These are phyloP conservation scores for Pseudocercospora ulei DNA, from an alignment of 2,329 filamentous ascomycete species.

Conservation along the genomic window DNA sequence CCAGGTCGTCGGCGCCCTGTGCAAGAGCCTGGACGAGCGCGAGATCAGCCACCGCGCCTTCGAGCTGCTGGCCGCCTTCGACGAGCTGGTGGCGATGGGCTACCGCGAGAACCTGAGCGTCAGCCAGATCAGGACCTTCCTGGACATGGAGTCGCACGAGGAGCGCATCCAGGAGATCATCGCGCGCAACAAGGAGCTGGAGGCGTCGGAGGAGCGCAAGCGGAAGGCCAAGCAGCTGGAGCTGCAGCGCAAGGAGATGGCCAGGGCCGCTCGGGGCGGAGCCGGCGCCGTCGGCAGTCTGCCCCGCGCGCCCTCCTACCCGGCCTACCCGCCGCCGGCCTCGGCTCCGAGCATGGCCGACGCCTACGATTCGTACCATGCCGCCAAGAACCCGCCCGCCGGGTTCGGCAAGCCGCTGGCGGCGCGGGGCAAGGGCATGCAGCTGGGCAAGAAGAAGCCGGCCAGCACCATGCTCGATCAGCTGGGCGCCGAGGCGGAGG, in stretches of 20 bases:
- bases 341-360: constrained; percentile 66
- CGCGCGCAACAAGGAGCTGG: constrained; percentile 90
- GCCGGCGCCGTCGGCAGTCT: constrained; percentile 39
- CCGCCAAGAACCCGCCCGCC: constrained; percentile 92
- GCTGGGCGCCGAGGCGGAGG: constrained; percentile 78
- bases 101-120: constrained; percentile 95
- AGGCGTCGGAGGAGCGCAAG: constrained; percentile 96
- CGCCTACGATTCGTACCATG: constrained; percentile 88
- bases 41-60: constrained; percentile 94
- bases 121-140: constrained; percentile 95
- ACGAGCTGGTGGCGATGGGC: constrained; percentile 89
- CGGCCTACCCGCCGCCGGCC: constrained; percentile 82
- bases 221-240: constrained; percentile 97
- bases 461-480: constrained; percentile 96
- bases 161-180: constrained; percentile 99
- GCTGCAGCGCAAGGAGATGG: constrained; percentile 94
- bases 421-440: constrained; percentile 93
- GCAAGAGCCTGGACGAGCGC: constrained; percentile 88
- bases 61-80: constrained; percentile 90
- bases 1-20: constrained; percentile 92
- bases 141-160: constrained; percentile 99
- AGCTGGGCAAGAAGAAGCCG: constrained; percentile 96
- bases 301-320: constrained; percentile 71
- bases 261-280: constrained; percentile 55
- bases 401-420: constrained; percentile 65